Conservation (phyloP, 768 basidiomycete species). For the Boletus rubescentipes region DNA sequence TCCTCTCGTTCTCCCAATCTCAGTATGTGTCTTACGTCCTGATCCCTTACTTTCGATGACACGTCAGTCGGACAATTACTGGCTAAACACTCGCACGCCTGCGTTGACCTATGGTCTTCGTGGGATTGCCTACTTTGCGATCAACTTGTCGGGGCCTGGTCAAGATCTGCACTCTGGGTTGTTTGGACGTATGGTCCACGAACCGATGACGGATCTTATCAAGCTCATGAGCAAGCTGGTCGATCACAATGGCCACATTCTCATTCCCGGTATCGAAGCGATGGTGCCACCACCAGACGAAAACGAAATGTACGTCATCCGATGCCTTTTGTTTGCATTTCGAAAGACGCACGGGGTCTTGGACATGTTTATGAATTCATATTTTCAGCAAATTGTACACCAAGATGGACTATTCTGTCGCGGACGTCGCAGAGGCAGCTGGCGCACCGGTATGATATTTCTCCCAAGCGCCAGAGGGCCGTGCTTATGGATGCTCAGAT, state of each 20-base stretch:
- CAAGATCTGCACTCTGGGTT: conserved; percentile 90
- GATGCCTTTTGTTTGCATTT: background rate
- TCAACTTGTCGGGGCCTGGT: conserved; percentile 78
- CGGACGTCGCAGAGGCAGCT: conserved; percentile 73
- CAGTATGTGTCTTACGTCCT: too few species aligned
- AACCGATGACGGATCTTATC: conserved; percentile 94
- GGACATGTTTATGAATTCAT: background rate
- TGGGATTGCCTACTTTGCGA: conserved; percentile 83
- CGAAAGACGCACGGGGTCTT: background rate
- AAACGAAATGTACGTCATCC: conserved; percentile 58
- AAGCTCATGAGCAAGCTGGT: conserved; percentile 84
- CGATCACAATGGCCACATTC: conserved; percentile 71
- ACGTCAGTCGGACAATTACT: conserved; percentile 85
- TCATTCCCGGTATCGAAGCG: conserved; percentile 86
- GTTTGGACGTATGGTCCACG: conserved; percentile 79
- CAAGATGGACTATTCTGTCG: conserved; percentile 65
- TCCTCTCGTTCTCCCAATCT: too few species aligned
- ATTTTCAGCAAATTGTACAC: conserved; percentile 62
- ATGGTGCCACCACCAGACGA: conserved; percentile 73
- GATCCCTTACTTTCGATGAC: too few species aligned
- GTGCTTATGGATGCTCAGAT: conserved; percentile 34
- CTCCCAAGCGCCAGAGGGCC: background rate
- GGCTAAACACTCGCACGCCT: conserved; percentile 82
- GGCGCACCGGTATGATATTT: conserved; percentile 49
- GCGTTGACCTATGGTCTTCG: conserved; percentile 86